A percentile compares a stretch with the other conserved stretches of the same genome.
Conservation (phyloP, 176 grass and related monocot genomes). For the Panicum miliaceum region DNA sequence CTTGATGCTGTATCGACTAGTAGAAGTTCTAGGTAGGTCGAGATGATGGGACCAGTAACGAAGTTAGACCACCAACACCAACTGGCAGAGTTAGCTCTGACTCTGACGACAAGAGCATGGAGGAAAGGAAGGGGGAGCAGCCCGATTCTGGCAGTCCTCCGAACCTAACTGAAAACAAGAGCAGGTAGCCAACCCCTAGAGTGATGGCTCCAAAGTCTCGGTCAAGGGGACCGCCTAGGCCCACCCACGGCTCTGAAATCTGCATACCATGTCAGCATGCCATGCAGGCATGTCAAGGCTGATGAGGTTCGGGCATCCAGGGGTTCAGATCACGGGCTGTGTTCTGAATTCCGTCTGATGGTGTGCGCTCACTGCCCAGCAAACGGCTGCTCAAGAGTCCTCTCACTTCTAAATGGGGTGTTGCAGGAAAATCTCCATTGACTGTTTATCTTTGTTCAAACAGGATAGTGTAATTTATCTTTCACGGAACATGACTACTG, state of each 20-base stretch:
- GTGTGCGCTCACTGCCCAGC: background rate
- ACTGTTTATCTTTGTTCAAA: too few species aligned
- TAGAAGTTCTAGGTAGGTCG: background rate
- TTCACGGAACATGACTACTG: background rate
- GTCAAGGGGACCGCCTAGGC: conserved; percentile 1
- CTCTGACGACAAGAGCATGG: conserved; percentile 16
- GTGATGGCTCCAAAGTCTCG: background rate
- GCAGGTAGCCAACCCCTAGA: conserved; percentile 41
- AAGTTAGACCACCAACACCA: conserved; percentile 35
- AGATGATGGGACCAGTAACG: conserved; percentile 23
- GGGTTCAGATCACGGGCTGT: background rate
- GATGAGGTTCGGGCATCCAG: background rate
- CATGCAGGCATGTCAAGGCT: background rate
- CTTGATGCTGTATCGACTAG: background rate
- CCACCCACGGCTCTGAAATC: background rate
- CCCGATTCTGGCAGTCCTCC: conserved; percentile 3
- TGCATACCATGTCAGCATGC: background rate
- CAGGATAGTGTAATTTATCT: background rate
- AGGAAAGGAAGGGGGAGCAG: background rate
- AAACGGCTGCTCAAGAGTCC: background rate
- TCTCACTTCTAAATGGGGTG: too few species aligned
- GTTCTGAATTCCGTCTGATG: background rate
- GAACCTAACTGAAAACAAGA: background rate
- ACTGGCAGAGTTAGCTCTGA: background rate
- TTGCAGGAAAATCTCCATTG: too few species aligned